phyloP scores from a whole-genome alignment of 768 basidiomycete species.

The Boletus edulis region DNA sequence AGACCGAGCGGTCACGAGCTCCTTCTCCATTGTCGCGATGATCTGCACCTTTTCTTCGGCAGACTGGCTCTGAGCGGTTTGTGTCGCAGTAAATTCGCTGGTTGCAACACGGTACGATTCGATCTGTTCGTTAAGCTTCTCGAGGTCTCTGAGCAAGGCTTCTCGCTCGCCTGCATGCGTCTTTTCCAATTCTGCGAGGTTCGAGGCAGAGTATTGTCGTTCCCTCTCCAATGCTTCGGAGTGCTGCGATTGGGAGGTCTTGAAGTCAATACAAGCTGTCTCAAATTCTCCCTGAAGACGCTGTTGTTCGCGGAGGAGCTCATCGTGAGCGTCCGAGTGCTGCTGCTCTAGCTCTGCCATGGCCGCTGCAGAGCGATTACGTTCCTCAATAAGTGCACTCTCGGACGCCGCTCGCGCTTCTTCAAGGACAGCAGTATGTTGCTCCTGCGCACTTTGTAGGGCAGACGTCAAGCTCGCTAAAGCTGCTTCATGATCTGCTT shows the following conservation, averaged over 20 bases:
- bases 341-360: constrained; percentile 50
- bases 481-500: constrained; percentile 48
- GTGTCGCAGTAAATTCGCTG: constrained; percentile 39
- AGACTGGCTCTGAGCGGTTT: constrained; percentile 43
- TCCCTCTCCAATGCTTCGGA: constrained; percentile 25
- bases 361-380: constrained; percentile 39
- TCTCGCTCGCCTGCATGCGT: constrained; percentile 21
- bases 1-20: constrained; percentile 40
- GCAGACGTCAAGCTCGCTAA: constrained; percentile 40
- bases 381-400: constrained; percentile 43
- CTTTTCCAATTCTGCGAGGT: constrained; percentile 16
- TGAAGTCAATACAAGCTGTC: constrained; percentile 46
- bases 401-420: constrained; percentile 33
- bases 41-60: constrained; percentile 48
- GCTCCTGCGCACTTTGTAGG: constrained; percentile 37
- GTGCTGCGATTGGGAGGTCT: constrained; percentile 23
- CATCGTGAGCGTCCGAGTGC: constrained; percentile 48
- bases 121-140: constrained; percentile 49
- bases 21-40: constrained; percentile 48
- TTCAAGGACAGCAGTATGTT: constrained; percentile 37
- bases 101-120: constrained; percentile 47
- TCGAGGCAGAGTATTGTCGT: constrained; percentile 24
- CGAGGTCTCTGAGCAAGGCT: constrained; percentile 44
- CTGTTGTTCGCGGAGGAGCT: constrained; percentile 35
- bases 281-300: constrained; percentile 53